Conservation (phyloP, 306 rosid species). For the Casuarina equisetifolia region DNA sequence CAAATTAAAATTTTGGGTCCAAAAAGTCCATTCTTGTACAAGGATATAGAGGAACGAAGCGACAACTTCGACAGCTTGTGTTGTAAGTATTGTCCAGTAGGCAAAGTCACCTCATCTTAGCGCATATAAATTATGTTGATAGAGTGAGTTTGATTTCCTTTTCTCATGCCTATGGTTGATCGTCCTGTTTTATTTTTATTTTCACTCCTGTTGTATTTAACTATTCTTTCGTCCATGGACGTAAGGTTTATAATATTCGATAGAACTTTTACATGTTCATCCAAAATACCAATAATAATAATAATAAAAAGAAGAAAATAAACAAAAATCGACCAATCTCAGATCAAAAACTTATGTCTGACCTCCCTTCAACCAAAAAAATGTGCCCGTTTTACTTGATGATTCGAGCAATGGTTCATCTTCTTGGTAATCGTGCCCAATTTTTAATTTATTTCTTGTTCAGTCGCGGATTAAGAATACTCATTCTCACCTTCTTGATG, state of each 20-base stretch:
- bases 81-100: conserved; percentile 22
- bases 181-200: neutral
- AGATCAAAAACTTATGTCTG: too few relatives aligned
- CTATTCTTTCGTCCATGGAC: neutral
- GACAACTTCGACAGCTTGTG: neutral
- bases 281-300: too few relatives aligned
- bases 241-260: neutral
- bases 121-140: conserved; percentile 4
- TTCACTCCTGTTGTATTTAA: neutral
- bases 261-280: too few relatives aligned
- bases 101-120: conserved; percentile 6
- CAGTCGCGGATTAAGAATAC: too few relatives aligned
- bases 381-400: too few relatives aligned
- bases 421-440: too few relatives aligned
- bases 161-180: neutral
- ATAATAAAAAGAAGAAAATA: too few relatives aligned
- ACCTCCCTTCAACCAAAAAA: too few relatives aligned
- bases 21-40: neutral
- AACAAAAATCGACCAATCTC: too few relatives aligned
- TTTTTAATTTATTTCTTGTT: too few relatives aligned
- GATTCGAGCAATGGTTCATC: too few relatives aligned
- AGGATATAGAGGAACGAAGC: conserved; percentile 7
- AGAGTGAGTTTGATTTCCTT: conserved; percentile 13
- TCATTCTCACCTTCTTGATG: too few relatives aligned
- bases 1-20: conserved; percentile 36